Conservation (phyloP, 768 basidiomycete genomes). For the Russula sp. region DNA sequence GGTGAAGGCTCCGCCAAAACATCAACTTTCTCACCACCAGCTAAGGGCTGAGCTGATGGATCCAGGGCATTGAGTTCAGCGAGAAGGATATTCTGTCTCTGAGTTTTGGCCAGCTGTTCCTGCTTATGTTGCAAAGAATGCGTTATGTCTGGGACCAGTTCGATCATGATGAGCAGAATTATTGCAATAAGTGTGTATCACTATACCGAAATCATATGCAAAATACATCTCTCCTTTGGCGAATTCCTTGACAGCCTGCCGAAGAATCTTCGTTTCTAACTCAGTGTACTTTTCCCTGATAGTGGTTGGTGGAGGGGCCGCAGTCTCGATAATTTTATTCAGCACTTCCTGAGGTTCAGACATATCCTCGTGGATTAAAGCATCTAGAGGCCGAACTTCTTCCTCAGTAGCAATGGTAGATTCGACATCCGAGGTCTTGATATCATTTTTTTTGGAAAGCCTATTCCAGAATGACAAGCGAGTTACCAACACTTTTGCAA, state of each 20-base stretch:
- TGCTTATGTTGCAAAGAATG: constrained; percentile 76
- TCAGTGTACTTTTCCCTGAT: constrained; percentile 63
- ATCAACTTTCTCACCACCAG: constrained; percentile 36
- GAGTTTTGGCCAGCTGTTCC: constrained; percentile 49
- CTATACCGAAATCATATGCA: constrained; percentile 73
- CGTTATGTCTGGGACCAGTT: constrained; percentile 55
- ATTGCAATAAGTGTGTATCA: neutral
- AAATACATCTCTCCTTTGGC: constrained; percentile 88
- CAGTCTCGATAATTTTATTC: constrained; percentile 47
- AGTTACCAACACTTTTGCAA: constrained; percentile 55
- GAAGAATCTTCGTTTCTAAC: constrained; percentile 75
- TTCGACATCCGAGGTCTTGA: neutral
- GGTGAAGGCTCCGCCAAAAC: constrained; percentile 64
- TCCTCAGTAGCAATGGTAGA: constrained; percentile 16
- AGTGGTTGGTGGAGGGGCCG: constrained; percentile 55
- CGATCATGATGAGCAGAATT: neutral
- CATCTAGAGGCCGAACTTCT: constrained; percentile 16
- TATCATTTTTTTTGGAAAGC: constrained; percentile 35
- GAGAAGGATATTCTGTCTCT: constrained; percentile 51
- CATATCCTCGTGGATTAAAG: constrained; percentile 19
- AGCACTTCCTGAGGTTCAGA: constrained; percentile 43
- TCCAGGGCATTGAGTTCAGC: constrained; percentile 50
- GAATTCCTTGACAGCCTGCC: constrained; percentile 71
- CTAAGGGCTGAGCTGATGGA: constrained; percentile 24
- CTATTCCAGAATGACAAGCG: constrained; percentile 73